Evolutionary conservation across 441 rosid species (phyloP).

Genomic region (Pelargonium fulgidum): DNA sequence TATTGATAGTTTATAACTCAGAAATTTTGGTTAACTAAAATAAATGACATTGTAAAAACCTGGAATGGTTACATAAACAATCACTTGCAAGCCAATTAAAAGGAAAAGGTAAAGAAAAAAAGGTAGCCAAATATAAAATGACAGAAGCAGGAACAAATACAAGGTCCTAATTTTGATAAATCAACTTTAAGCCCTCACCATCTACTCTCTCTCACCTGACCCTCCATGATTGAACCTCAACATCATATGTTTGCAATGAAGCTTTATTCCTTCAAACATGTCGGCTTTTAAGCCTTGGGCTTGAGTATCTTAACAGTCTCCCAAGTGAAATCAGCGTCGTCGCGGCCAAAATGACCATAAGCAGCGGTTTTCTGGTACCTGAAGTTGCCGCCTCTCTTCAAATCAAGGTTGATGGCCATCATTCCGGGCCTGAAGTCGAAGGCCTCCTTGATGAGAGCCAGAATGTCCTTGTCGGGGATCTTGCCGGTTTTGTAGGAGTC

Average conservation of each 20-base stretch:
- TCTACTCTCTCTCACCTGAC: conserved; percentile 1
- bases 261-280: conserved; percentile 24
- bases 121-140: conserved; percentile 10
- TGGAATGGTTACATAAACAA: conserved; percentile 10
- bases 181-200: conserved; percentile 18
- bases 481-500: conserved; percentile 5
- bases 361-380: conserved; percentile 11
- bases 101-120: not conserved
- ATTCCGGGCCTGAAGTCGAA: conserved; percentile 9
- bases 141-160: conserved; percentile 1
- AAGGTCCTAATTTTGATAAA: conserved; percentile 7
- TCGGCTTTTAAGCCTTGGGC: not conserved
- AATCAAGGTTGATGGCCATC: conserved; percentile 10
- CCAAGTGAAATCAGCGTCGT: conserved; percentile 1
- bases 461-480: conserved; percentile 6
- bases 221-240: not conserved
- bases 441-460: conserved; percentile 9
- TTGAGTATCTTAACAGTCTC: conserved; percentile 10
- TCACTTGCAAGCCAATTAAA: not conserved
- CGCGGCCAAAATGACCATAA: conserved; percentile 9
- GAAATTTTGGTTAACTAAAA: not conserved
- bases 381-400: conserved; percentile 13
- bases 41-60: conserved; percentile 9
- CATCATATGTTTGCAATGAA: conserved; percentile 23
- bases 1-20: no score